Evolutionary conservation across 2,329 filamentous ascomycete genomes (phyloP), one percentile per base, ranked within the genome.

Genomic region (Bertia moriformis): DNA sequence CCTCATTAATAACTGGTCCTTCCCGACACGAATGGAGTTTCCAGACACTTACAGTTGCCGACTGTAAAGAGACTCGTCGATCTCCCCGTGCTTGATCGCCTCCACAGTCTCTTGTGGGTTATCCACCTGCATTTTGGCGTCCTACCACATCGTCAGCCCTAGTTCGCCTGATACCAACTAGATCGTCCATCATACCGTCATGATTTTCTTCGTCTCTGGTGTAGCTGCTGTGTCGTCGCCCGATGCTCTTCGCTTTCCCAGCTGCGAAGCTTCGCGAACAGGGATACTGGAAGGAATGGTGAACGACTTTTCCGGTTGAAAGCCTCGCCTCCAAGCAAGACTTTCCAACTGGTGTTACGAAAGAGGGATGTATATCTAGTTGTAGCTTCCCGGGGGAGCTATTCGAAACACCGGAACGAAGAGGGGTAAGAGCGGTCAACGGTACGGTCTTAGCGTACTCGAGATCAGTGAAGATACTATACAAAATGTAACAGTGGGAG

Each of bases 21-120:
- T n/a, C n/a, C n/a, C n/a, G n/a, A n/a, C n/a, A n/a, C n/a, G n/a
- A n/a, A n/a, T n/a, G n/a, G n/a, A n/a, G n/a, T n/a, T n/a, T n/a
- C n/a, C n/a, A n/a, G n/a, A 33, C 13, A 48, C 59, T 51, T 46
- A 62, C 55, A 80, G 69, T 61, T 80, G 74, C 48, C 74, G 63
- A 55, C 73, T 78, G 62, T 80, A 80, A 40, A 80, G 60, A 30
- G 73, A 77, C 58, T 80, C 74, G 49, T 80, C 74, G 49, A 80
- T 80, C 49, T 78, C 74, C 48, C 71, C 72, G 49, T 71, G 65
- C 51, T 76, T 76, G 49, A 76, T 66, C 61, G 71, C 65, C 57
- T 74, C 69, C 43, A 71, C 65, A 38, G 68, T 69, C 47, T 69
- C 65, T 45, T 67, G 61, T 45, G 69, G 66, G 47, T 63, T 67